Base-by-base conservation (phyloP, 352 stramenopile species). In the Globisporangium yorkense region DNA sequence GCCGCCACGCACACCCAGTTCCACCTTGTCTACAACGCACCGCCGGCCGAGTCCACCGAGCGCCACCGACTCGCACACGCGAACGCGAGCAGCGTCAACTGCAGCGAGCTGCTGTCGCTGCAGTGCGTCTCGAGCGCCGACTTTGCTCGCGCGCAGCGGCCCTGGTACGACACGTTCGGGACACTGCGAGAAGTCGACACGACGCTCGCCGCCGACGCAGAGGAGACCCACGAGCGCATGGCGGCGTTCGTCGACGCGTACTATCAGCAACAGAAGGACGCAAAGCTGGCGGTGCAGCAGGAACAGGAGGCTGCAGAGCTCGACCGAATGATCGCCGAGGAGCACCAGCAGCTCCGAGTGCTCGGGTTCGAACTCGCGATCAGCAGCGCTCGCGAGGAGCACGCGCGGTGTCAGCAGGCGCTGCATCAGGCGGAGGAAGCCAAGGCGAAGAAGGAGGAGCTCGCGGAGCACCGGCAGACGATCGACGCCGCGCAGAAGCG, bases 401-500 rank as follows among this genome's bases (percentile, higher is more conserved):
- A 88, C 9, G 20, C 55, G 2, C 63, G 54, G 7, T 65, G 70
- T 0, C 68, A 85, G 45, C 63, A 71, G 2, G 57, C 65, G 0
- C 52, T 92, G 8, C 64, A 75, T 10, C 74, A 85, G 45, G 82
- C 70, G 6, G 82, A 92, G 67, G 79, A 89, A 45, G 67, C 72
- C 15, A 92, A 89, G 52, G 75, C 72, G 24, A 92, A 92, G 57
- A 92, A 92, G 59, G 82, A 92, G 35, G 80, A 92, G 39, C 48
- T 87, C 39, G 51, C 67, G 0, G 80, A 86, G 45, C 60, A 85
- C n/a, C 70, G 72, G 8, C 57, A 63, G 12, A 70, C 63, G 6
- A n/a, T 80, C 33, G 71, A 84, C 4, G 57, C 62, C 20, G 67
- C 63, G 5, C 64, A 74, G n/a, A 70, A 66, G 43, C 67, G 64